phyloP scores from a whole-genome alignment of 768 basidiomycete species.

The Boletus tomentosulus region DNA sequence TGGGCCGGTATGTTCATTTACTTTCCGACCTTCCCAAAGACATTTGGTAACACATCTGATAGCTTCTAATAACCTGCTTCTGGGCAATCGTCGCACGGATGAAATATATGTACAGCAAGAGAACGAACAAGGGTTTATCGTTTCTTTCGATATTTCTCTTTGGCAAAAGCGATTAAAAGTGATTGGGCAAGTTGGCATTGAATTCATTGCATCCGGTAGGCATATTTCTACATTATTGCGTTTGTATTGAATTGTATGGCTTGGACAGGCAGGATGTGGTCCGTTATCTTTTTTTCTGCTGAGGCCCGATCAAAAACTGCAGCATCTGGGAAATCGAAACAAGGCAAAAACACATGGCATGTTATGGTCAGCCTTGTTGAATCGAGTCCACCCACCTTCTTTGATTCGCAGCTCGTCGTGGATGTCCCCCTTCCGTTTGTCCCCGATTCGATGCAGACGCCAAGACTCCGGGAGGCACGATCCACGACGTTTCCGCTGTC shows the following conservation, averaged over 20 bases:
- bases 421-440: not conserved
- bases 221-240: not conserved
- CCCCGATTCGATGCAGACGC: not conserved
- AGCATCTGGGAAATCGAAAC: slow-evolving; percentile 7
- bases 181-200: slow-evolving; percentile 51
- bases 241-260: not conserved
- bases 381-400: slow-evolving; percentile 17
- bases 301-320: not conserved
- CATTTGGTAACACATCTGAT: not conserved
- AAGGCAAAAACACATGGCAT: slow-evolving; percentile 29
- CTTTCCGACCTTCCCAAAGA: not conserved
- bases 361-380: slow-evolving; percentile 39
- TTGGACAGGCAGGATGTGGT: slow-evolving; percentile 23
- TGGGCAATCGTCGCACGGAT: slow-evolving; percentile 44
- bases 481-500: not conserved
- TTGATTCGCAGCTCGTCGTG: slow-evolving; percentile 13
- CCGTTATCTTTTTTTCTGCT: slow-evolving; percentile 19
- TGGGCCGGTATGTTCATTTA: slow-evolving; percentile 24
- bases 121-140: slow-evolving; percentile 45
- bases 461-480: not conserved
- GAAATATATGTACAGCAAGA: slow-evolving; percentile 49
- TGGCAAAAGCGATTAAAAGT: slow-evolving; percentile 71
- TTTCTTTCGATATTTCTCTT: slow-evolving; percentile 46
- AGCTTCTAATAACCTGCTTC: slow-evolving; percentile 43
- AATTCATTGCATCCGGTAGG: slow-evolving; percentile 54